A percentile compares a stretch with the other conserved stretches of the same genome.
Conservation (phyloP, 257 asterid genomes). For the Solanum tacnaense region DNA sequence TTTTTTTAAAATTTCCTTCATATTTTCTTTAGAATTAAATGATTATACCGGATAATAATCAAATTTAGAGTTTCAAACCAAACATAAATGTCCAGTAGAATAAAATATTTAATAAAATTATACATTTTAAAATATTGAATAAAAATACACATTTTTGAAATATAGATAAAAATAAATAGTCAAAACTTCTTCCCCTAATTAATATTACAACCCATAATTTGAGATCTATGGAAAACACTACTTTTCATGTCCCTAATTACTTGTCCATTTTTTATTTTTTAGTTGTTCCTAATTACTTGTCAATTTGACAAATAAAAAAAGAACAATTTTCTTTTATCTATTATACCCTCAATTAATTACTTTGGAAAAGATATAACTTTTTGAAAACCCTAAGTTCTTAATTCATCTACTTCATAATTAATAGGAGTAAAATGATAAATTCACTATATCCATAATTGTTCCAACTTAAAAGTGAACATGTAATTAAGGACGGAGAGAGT, state of each 20-base stretch:
- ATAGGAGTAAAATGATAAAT: accelerated
- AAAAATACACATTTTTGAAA: too few relatives aligned
- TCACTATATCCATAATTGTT: too few relatives aligned
- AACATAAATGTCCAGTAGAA: background rate
- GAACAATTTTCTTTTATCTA: too few relatives aligned
- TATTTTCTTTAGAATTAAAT: background rate
- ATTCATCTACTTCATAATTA: too few relatives aligned
- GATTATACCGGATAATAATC: background rate
- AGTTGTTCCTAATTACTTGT: too few relatives aligned
- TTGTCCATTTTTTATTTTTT: too few relatives aligned
- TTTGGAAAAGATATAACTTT: accelerated
- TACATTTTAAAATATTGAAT: too few relatives aligned
- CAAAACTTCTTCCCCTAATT: background rate
- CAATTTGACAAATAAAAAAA: too few relatives aligned
- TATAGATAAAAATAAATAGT: background rate
- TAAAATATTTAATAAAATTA: too few relatives aligned
- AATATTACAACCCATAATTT: background rate
- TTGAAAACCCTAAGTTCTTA: accelerated
- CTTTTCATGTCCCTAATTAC: too few relatives aligned
- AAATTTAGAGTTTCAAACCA: background rate
- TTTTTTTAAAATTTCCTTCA: background rate
- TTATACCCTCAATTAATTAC: too few relatives aligned
- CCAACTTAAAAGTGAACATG: accelerated
- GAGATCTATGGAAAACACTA: background rate
- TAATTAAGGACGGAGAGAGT: too few relatives aligned